These are phyloP conservation scores for Carnegiea gigantea DNA, from an alignment of 179 eudicot species.

Conservation along the genomic window DNA sequence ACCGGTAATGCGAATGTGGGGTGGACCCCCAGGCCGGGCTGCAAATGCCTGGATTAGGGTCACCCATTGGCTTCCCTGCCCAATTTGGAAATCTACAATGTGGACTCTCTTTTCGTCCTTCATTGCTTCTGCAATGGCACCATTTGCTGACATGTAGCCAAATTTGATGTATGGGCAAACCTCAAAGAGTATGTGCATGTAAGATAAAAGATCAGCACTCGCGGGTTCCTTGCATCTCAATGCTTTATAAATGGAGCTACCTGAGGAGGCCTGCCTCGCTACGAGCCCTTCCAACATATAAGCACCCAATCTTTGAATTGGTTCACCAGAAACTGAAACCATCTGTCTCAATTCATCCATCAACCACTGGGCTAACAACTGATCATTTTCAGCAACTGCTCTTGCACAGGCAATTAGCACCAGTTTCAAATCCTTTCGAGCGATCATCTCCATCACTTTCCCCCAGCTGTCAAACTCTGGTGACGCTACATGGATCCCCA, in stretches of 20 bases:
- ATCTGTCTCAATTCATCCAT: conserved; percentile 72
- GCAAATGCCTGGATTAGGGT: conserved; percentile 91
- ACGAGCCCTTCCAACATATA: conserved; percentile 95
- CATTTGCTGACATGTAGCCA: conserved; percentile 97
- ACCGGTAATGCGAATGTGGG: conserved; percentile 84
- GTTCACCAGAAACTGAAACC: conserved; percentile 93
- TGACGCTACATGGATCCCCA: conserved; percentile 29
- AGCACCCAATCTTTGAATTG: conserved; percentile 88
- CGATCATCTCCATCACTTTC: conserved; percentile 52
- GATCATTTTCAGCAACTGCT: conserved; percentile 67
- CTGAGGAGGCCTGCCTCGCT: conserved; percentile 72
- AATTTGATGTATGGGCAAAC: conserved; percentile 93
- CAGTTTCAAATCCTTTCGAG: conserved; percentile 59
- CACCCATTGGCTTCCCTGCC: conserved; percentile 93
- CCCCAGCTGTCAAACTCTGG: conserved; percentile 54
- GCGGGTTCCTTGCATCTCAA: conserved; percentile 73
- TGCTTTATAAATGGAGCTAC: conserved; percentile 72
- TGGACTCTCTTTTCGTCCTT: conserved; percentile 69
- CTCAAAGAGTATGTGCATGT: conserved; percentile 79
- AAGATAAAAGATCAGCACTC: conserved; percentile 69
- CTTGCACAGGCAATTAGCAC: conserved; percentile 68
- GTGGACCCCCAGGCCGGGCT: conserved; percentile 92
- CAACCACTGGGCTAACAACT: conserved; percentile 50
- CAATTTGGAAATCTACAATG: conserved; percentile 82
- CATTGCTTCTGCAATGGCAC: conserved; percentile 92